These are phyloP conservation scores for Hypoxylon cercidicola DNA, from an alignment of 495 filamentous ascomycete species.

Conservation along the genomic window DNA sequence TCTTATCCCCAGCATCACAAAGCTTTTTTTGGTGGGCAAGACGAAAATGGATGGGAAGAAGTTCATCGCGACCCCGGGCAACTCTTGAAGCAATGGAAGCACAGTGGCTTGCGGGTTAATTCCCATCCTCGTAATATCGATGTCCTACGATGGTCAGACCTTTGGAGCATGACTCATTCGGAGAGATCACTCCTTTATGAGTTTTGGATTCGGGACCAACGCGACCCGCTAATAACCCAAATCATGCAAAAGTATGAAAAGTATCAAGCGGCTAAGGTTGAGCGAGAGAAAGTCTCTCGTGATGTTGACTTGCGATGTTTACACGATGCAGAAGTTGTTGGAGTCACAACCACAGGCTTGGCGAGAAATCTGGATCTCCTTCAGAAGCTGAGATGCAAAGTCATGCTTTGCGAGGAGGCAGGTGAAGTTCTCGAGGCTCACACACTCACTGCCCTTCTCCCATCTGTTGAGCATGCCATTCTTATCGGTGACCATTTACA, in stretches of 20 bases:
- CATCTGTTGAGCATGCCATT: constrained; percentile 76
- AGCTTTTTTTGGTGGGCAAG: constrained; percentile 44
- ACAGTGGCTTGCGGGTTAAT: background rate
- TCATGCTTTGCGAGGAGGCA: constrained; percentile 81
- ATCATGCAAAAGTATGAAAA: constrained; percentile 45
- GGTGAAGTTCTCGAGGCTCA: constrained; percentile 81
- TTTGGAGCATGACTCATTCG: constrained; percentile 42
- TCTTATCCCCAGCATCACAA: constrained; percentile 19
- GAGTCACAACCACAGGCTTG: constrained; percentile 78
- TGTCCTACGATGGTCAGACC: constrained; percentile 12
- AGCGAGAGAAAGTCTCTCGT: constrained; percentile 50
- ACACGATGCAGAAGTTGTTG: constrained; percentile 69
- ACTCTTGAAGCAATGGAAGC: constrained; percentile 36
- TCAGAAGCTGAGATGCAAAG: constrained; percentile 68
- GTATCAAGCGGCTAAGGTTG: constrained; percentile 49
- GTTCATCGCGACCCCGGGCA: constrained; percentile 23
- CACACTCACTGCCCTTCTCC: constrained; percentile 72
- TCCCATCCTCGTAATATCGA: constrained; percentile 19
- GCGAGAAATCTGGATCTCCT: constrained; percentile 73
- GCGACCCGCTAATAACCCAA: constrained; percentile 46
- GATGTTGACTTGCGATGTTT: constrained; percentile 66
- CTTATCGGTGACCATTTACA: constrained; percentile 83
- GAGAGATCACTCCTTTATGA: constrained; percentile 48
- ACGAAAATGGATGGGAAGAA: constrained; percentile 37
- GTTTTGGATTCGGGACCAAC: constrained; percentile 61